These are phyloP conservation scores for Podospora didyma DNA, from an alignment of 495 filamentous ascomycete genomes.

Conservation along the genomic window DNA sequence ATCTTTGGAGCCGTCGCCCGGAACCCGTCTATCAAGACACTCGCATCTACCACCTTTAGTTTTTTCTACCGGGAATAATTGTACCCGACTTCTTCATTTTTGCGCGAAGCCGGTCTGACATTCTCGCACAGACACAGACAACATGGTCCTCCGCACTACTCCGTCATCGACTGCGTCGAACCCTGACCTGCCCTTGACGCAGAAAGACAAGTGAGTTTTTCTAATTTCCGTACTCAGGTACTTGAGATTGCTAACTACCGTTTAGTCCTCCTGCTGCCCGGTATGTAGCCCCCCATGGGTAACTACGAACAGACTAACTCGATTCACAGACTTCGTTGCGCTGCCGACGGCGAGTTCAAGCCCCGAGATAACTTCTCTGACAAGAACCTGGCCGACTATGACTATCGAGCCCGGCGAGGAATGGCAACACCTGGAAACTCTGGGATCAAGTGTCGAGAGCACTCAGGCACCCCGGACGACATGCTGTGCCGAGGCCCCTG, in stretches of 20 bases:
- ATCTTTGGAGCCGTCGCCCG: no score
- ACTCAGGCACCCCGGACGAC: constrained; percentile 16
- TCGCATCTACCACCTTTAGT: no score
- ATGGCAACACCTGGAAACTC: constrained; percentile 18
- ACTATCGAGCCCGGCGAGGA: constrained; percentile 7
- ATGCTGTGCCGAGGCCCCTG: constrained; percentile 46
- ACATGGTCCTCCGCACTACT: no score
- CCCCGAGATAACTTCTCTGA: constrained; percentile 40
- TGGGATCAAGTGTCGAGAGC: constrained; percentile 24
- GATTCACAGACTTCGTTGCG: constrained; percentile 44
- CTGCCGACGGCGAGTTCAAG: constrained; percentile 41
- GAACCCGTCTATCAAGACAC: no score
- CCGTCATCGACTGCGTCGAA: no score
- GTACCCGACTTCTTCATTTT: no score
- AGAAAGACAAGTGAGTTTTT: no score
- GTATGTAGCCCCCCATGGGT: neutral
- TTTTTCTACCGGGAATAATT: no score
- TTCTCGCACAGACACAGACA: no score
- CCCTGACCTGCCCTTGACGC: no score
- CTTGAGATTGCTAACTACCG: neutral
- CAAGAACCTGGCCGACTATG: constrained; percentile 38
- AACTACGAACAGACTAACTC: neutral
- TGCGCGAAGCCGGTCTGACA: no score
- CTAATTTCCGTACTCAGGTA: no score
- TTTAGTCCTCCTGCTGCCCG: neutral